Evolutionary conservation across 768 basidiomycete genomes (phyloP), one percentile per base, ranked within the genome.

Genomic region (Phlegmacium glaucopus): DNA sequence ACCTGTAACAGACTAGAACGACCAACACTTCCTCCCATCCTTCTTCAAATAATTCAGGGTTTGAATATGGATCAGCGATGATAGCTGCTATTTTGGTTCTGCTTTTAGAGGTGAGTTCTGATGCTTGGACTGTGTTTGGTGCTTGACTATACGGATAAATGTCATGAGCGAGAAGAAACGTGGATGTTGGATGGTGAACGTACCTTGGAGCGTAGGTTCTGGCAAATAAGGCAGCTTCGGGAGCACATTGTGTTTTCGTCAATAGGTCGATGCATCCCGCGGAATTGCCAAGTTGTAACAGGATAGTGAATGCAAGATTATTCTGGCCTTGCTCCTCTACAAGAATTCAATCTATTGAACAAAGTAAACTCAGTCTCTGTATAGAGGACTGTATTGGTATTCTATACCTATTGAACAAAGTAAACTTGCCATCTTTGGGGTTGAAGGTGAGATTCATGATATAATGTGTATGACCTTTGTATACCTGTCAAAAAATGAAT

Each of bases 361-460:
- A n/a, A n/a, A n/a, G n/a, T n/a, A n/a, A n/a, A n/a, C n/a, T n/a
- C n/a, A n/a, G n/a, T n/a, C n/a, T n/a, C n/a, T n/a, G n/a, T n/a
- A n/a, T n/a, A n/a, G n/a, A n/a, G n/a, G n/a, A n/a, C n/a, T n/a
- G n/a, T n/a, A n/a, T n/a, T n/a, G n/a, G n/a, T n/a, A n/a, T n/a
- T n/a, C n/a, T n/a, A n/a, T n/a, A n/a, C n/a, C n/a, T n/a, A n/a
- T n/a, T n/a, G n/a, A 44, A 47, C 37, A 48, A n/a, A n/a, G n/a
- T n/a, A n/a, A n/a, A n/a, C n/a, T 98, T 97, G 45, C 88, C 69
- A 62, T 99, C 96, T 71, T 99, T 99, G 0, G 94, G 95, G 65
- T 97, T 98, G 68, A 99, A 85, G 11, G 90, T 83, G 52, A 99
- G 77, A 58, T 94, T 94, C 96, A 98, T 99, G 69, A 99, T 97